phyloP scores from a whole-genome alignment of 2,329 filamentous ascomycete genomes.

The Mariannaea sp. region DNA sequence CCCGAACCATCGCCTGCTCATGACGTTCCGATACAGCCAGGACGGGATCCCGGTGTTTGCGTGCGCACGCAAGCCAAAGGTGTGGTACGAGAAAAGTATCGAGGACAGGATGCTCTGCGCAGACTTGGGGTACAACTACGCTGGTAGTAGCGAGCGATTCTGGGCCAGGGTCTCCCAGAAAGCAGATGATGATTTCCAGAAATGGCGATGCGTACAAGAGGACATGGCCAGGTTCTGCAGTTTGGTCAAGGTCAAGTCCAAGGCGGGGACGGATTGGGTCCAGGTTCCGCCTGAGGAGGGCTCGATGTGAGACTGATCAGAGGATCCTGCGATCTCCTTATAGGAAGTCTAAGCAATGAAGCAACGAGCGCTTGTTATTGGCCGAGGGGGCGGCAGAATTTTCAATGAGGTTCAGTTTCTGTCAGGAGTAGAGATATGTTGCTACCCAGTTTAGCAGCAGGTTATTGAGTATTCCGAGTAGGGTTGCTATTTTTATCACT shows the following conservation, averaged over 20 bases:
- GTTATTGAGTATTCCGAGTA: too few species aligned
- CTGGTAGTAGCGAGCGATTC: not conserved
- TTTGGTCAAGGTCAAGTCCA: slow-evolving; percentile 8
- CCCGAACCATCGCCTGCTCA: not conserved
- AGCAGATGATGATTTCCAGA: not conserved
- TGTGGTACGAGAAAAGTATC: not conserved
- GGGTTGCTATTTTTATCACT: too few species aligned
- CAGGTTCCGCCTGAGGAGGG: not conserved
- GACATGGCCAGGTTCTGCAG: slow-evolving; percentile 9
- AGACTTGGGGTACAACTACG: not conserved
- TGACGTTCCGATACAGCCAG: slow-evolving; percentile 13
- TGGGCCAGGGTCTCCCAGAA: not conserved
- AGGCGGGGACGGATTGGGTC: not conserved
- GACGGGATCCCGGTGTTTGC: slow-evolving; percentile 10
- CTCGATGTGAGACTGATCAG: not conserved
- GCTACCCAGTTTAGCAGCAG: too few species aligned
- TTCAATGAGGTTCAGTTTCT: too few species aligned
- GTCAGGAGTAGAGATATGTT: too few species aligned
- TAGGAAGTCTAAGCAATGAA: too few species aligned
- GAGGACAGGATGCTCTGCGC: not conserved
- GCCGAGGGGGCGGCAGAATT: too few species aligned
- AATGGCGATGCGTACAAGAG: not conserved
- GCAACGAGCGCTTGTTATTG: too few species aligned
- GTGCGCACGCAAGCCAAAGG: slow-evolving; percentile 4
- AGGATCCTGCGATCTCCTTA: not conserved